A percentile compares a stretch with the other conserved stretches of the same genome.
phyloP scores from a whole-genome alignment of 495 filamentous ascomycete genomes.

The Cladorrhinum samala region DNA sequence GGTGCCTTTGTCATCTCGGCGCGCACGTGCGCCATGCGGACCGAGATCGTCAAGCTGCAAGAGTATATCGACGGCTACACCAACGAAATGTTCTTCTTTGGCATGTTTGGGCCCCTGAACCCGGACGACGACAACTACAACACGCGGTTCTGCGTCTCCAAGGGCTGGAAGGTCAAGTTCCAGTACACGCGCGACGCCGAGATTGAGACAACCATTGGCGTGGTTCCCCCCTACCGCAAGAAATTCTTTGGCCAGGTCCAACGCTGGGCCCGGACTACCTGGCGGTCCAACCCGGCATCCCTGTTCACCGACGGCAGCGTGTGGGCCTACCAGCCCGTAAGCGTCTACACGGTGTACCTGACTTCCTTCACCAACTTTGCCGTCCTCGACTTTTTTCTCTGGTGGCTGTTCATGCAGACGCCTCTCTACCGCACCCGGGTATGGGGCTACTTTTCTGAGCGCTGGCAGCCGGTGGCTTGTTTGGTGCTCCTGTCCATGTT shows the following conservation, averaged over 20 bases:
- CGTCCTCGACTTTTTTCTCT: slow-evolving; percentile 46
- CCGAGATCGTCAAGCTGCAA: slow-evolving; percentile 39
- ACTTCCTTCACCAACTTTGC: slow-evolving; percentile 56
- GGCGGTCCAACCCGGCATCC: slow-evolving; percentile 55
- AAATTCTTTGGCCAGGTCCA: slow-evolving; percentile 56
- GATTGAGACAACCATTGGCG: slow-evolving; percentile 55
- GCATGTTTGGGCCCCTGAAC: slow-evolving; percentile 42
- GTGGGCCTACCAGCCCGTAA: slow-evolving; percentile 49
- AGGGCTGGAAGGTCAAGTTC: slow-evolving; percentile 54
- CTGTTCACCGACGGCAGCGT: slow-evolving; percentile 39
- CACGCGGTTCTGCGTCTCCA: slow-evolving; percentile 54
- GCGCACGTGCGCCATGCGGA: slow-evolving; percentile 44
- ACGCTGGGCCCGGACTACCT: slow-evolving; percentile 60
- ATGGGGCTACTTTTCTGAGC: slow-evolving; percentile 21
- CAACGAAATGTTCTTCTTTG: slow-evolving; percentile 51
- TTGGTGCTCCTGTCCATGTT: too few relatives aligned
- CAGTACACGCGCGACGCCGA: slow-evolving; percentile 53
- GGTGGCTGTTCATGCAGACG: slow-evolving; percentile 21
- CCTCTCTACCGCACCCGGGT: neutral
- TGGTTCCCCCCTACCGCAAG: slow-evolving; percentile 23
- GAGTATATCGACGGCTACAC: slow-evolving; percentile 48
- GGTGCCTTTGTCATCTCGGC: slow-evolving; percentile 53
- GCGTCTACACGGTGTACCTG: slow-evolving; percentile 55
- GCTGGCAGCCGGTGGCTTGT: too few relatives aligned
- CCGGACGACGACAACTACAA: slow-evolving; percentile 67